These are phyloP conservation scores for Fusarium coicis DNA, from an alignment of 2,329 filamentous ascomycete species.

Conservation along the genomic window DNA sequence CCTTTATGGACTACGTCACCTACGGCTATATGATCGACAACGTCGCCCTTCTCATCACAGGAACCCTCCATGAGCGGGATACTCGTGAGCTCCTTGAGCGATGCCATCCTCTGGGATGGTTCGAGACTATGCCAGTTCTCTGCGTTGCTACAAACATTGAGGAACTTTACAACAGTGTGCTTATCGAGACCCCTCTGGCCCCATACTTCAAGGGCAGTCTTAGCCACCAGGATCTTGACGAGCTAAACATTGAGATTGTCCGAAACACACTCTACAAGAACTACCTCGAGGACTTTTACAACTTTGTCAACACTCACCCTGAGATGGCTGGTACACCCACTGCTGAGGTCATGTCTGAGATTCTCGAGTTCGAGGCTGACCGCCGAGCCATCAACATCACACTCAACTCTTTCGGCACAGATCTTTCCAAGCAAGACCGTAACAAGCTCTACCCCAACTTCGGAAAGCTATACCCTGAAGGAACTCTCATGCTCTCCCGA, in stretches of 20 bases:
- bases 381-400: conserved; percentile 98
- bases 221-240: conserved; percentile 95
- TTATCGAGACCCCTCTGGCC: conserved; percentile 95
- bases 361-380: conserved; percentile 96
- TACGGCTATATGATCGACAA: conserved; percentile 99
- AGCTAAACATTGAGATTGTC: conserved; percentile 99
- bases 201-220: conserved; percentile 98
- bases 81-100: conserved; percentile 94
- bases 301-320: conserved; percentile 89
- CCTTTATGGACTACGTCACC: conserved; percentile 97
- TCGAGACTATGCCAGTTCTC: conserved; percentile 98
- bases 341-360: conserved; percentile 93
- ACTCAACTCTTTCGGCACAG: conserved; percentile 97
- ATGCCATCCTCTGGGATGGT: conserved; percentile 98
- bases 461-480: conserved; percentile 91
- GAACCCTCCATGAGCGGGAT: conserved; percentile 96
- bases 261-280: conserved; percentile 99
- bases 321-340: conserved; percentile 91
- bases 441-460: conserved; percentile 97
- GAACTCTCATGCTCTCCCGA: conserved; percentile 91
- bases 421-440: conserved; percentile 90
- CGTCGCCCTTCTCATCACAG: conserved; percentile 95
- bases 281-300: conserved; percentile 97
- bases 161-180: conserved; percentile 96
- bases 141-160: conserved; percentile 99